Evolutionary conservation across 345 rosid genomes (phyloP).

Genomic region (Firmiana major): DNA sequence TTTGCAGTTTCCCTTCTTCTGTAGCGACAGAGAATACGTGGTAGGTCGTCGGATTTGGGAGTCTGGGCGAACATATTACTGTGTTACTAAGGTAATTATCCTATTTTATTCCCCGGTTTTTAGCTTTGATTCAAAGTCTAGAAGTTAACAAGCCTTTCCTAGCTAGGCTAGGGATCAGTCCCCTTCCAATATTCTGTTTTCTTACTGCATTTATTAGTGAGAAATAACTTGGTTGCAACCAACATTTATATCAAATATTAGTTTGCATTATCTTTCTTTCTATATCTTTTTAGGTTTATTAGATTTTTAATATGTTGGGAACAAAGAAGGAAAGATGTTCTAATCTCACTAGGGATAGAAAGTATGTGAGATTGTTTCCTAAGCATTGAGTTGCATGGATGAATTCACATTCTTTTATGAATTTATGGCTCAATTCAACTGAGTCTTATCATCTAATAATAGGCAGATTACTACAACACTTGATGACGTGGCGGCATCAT

Average conservation of each 20-base stretch:
- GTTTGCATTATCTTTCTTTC: not conserved
- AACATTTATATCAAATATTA: not conserved
- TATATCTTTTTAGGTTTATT: not conserved
- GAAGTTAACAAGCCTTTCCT: not conserved
- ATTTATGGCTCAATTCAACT: not conserved
- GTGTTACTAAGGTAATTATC: constrained; percentile 71
- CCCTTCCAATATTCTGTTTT: not conserved
- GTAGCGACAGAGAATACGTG: constrained; percentile 92
- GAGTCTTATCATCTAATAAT: not conserved
- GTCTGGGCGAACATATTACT: constrained; percentile 66
- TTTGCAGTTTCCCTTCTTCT: constrained; percentile 95
- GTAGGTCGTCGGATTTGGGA: constrained; percentile 97
- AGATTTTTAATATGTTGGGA: not conserved
- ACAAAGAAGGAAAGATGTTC: not conserved
- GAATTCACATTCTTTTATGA: not conserved
- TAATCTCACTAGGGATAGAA: not conserved
- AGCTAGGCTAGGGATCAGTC: not conserved
- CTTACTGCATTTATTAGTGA: not conserved
- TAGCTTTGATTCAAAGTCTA: not conserved
- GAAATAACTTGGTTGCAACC: not conserved
- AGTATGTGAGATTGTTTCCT: not conserved
- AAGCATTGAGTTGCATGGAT: not conserved
- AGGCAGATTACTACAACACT: not conserved
- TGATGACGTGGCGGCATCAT: not conserved
- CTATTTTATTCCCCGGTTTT: not conserved